phyloP scores from a whole-genome alignment of 495 filamentous ascomycete genomes.

The Podospora sp. region DNA sequence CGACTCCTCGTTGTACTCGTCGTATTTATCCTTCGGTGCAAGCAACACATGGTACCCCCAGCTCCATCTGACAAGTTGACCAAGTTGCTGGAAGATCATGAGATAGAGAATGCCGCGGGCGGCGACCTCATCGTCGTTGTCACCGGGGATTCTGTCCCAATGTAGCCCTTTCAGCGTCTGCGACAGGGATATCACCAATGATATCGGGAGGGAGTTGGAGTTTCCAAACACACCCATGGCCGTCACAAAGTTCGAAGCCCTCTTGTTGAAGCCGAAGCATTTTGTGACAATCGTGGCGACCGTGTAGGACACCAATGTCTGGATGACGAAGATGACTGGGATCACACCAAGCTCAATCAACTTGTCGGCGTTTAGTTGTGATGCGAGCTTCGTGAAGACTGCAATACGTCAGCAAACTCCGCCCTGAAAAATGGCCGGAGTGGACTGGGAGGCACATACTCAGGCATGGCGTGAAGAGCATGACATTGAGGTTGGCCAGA shows the following conservation, averaged over 20 bases:
- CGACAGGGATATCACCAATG: slow-evolving; percentile 89
- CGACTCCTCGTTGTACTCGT: slow-evolving; percentile 56
- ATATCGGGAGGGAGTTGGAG: slow-evolving; percentile 97
- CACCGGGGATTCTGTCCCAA: slow-evolving; percentile 86
- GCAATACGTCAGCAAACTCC: slow-evolving; percentile 9
- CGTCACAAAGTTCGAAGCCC: slow-evolving; percentile 87
- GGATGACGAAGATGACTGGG: slow-evolving; percentile 86
- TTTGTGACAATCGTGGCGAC: slow-evolving; percentile 70
- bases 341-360: slow-evolving; percentile 89
- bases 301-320: slow-evolving; percentile 79
- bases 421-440: neutral
- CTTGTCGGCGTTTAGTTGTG: slow-evolving; percentile 88
- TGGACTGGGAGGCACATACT: slow-evolving; percentile 59
- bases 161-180: slow-evolving; percentile 89
- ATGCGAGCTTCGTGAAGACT: slow-evolving; percentile 99
- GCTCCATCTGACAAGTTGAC: slow-evolving; percentile 93
- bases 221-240: slow-evolving; percentile 99
- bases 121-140: slow-evolving; percentile 93
- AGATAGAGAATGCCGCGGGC: slow-evolving; percentile 94
- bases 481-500: slow-evolving; percentile 90
- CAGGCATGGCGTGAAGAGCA: slow-evolving; percentile 92
- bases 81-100: slow-evolving; percentile 95
- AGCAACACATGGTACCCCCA: slow-evolving; percentile 96
- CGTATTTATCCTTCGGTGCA: slow-evolving; percentile 73
- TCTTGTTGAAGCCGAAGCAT: slow-evolving; percentile 77